Conservation (phyloP, 768 basidiomycete genomes). For the Lepiota subincarnata region DNA sequence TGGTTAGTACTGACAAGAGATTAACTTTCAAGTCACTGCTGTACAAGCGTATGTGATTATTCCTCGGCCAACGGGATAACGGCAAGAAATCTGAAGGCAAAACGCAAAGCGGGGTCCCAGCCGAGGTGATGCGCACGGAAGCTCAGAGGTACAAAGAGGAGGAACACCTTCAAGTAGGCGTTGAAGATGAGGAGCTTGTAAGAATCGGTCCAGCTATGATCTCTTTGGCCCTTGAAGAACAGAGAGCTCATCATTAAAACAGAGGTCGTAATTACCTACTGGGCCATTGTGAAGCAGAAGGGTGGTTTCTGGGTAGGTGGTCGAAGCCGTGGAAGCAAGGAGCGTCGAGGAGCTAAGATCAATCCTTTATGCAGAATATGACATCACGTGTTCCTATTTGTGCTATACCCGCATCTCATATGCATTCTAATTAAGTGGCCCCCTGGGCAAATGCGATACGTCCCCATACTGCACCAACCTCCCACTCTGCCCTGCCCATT, state of each 20-base stretch:
- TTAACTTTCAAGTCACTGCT: constrained; percentile 75
- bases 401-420: constrained; percentile 34
- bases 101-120: constrained; percentile 78
- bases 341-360: constrained; percentile 15
- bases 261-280: constrained; percentile 20
- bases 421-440: constrained; percentile 42
- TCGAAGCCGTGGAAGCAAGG: constrained; percentile 27
- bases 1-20: constrained; percentile 62
- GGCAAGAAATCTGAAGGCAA: constrained; percentile 72
- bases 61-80: constrained; percentile 85
- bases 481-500: constrained; percentile 39
- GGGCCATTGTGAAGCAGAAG: constrained; percentile 44
- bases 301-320: constrained; percentile 36
- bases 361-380: constrained; percentile 15
- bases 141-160: constrained; percentile 77
- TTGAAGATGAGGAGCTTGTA: constrained; percentile 57
- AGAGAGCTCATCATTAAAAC: constrained; percentile 31
- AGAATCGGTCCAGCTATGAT: constrained; percentile 58
- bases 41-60: constrained; percentile 72
- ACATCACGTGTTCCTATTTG: constrained; percentile 22
- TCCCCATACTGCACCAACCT: constrained; percentile 51
- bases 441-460: constrained; percentile 42
- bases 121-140: constrained; percentile 55
- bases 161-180: constrained; percentile 70
- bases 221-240: constrained; percentile 54